Evolutionary conservation across 2,329 filamentous ascomycete species (phyloP), one percentile per base, ranked within the genome.

Genomic region (Fusarium floridanum): DNA sequence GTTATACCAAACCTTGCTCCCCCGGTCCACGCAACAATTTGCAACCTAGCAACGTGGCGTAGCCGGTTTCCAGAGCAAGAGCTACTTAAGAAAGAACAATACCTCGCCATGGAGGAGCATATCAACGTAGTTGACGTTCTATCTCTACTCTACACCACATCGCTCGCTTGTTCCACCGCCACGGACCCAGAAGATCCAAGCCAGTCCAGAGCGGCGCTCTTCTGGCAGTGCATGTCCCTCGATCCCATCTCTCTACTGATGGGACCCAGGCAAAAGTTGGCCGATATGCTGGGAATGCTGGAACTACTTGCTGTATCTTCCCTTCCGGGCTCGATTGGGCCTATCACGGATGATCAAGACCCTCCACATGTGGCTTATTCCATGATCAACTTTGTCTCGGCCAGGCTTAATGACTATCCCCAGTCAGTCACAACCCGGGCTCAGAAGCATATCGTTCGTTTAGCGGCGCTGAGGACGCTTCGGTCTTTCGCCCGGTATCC

Each of bases 211-310:
- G 77, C 81, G 20, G 77, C 80, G 0, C 82, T 85, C 39, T 93
- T 95, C 77, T 97, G 94, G 94, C 88, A 86, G 69, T 83, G 86
- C 41, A 89, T 95, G 70, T 88, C 91, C 5, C 88, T 91, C 27
- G 89, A 93, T 53, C 91, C 93, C 72, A 88, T 93, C 11, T 83
- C 94, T 14, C 85, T 93, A 65, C 88, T 94, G 76, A 86, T 96
- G 2, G 91, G 89, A 68, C 89, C 89, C 34, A 91, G 91, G 64
- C 93, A 95, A 70, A 88, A 89, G 1, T 83, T 90, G 1, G 81
- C 85, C 2, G 91, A 94, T 60, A 91, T 94, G 63, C 83, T 89
- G 2, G 85, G 88, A 32, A 92, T 92, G 84, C 84, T 95, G 10
- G 86, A 88, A 29, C 86, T 95, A 57, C 83, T 97, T 2, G 87